Base-by-base conservation (phyloP, 139 green algal species). In the Dunaliella sp. region DNA sequence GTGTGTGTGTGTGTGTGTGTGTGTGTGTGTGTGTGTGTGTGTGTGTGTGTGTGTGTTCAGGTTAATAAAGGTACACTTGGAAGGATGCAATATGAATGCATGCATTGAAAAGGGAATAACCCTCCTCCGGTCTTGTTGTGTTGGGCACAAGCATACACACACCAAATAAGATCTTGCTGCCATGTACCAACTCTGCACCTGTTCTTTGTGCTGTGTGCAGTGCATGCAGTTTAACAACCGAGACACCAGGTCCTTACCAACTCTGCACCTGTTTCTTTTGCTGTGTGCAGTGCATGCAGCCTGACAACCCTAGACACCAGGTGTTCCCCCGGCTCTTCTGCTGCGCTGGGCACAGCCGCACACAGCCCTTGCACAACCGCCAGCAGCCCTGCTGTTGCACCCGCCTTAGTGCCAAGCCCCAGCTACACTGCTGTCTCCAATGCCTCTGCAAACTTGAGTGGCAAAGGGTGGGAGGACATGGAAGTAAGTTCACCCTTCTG, bases 401-500 rank as follows among this genome's bases (percentile, higher is more conserved):
- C n/a, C n/a, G n/a, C n/a, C n/a, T n/a, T n/a, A n/a, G n/a, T n/a
- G n/a, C n/a, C n/a, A n/a, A n/a, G n/a, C n/a, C n/a, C n/a, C n/a
- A n/a, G n/a, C n/a, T n/a, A n/a, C n/a, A n/a, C n/a, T n/a, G n/a
- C 48, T 65, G 7, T 65, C 7, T 26, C 48, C 48, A 65, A 65
- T 65, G 48, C n/a, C n/a, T 26, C 16, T 7, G 48, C 48, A 65
- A 65, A 65, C 30, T 34, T 30, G 33, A n/a, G 32, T 28, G 73
- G 76, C 76, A 81, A 81, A 7, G 76, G 76, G 2, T 81, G 76
- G 76, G 76, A 81, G 76, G 76, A 81, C 34, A 33, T 81, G 76
- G 76, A 33, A 7, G 30, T 34, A 12, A 81, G 31, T 37, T 24
- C 34, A 31, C 16, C 48, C 7, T 65, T 65, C 48, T 65, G 48